Evolutionary conservation across 352 stramenopile species (phyloP).

Genomic region (Globisporangium okanoganense): DNA sequence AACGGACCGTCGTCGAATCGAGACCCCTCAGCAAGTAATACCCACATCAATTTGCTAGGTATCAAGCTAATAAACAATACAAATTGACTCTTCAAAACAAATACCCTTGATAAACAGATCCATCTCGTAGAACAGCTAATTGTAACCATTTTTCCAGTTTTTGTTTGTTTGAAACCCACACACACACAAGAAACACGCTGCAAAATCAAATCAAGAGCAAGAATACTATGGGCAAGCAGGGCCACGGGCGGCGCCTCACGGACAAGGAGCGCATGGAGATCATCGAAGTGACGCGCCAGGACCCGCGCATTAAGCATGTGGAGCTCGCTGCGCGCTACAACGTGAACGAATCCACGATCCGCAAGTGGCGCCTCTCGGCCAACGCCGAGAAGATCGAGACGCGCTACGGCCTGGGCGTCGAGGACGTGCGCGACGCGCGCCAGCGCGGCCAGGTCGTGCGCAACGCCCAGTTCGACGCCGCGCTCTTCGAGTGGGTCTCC

Average conservation of each 20-base stretch:
- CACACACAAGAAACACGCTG: neutral
- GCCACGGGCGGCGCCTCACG: conserved; percentile 41
- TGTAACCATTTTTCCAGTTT: neutral
- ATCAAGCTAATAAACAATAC: too few species aligned
- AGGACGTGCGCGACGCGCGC: conserved; percentile 26
- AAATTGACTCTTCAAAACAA: neutral
- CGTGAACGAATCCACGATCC: conserved; percentile 61
- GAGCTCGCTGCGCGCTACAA: conserved; percentile 42
- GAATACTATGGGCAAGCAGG: conserved; percentile 32
- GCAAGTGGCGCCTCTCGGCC: conserved; percentile 37
- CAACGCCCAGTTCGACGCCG: conserved; percentile 36
- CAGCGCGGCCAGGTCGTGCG: conserved; percentile 37
- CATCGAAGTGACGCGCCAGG: conserved; percentile 41
- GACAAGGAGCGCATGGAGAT: conserved; percentile 66
- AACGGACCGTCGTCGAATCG: neutral
- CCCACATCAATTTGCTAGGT: neutral
- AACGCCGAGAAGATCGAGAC: conserved; percentile 38
- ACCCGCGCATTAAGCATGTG: conserved; percentile 45
- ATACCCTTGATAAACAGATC: neutral
- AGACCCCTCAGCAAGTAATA: neutral
- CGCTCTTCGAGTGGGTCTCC: conserved; percentile 36
- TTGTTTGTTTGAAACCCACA: neutral
- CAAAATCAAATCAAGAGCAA: neutral
- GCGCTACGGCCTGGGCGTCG: conserved; percentile 32
- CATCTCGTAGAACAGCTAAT: neutral